phyloP scores from a whole-genome alignment of 2,329 filamentous ascomycete species.

The Microascus cirrosus region DNA sequence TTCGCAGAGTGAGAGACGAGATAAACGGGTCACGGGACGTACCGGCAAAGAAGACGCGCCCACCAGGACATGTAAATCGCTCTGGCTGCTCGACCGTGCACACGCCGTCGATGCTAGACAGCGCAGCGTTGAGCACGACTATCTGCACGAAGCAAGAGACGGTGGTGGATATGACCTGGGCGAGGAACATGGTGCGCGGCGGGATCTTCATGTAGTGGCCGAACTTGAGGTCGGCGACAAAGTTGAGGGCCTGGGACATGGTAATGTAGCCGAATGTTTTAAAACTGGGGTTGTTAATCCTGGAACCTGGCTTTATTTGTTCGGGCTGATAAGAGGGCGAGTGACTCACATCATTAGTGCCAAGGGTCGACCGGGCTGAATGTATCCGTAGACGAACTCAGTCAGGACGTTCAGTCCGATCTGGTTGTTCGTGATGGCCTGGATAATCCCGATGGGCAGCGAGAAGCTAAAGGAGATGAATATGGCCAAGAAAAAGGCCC shows the following conservation, averaged over 20 bases:
- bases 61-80: constrained; percentile 53
- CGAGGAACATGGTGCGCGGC: constrained; percentile 54
- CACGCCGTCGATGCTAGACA: constrained; percentile 49
- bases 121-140: constrained; percentile 49
- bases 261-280: constrained; percentile 54
- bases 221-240: constrained; percentile 56
- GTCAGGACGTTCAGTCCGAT: constrained; percentile 65
- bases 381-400: constrained; percentile 65
- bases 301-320: not conserved
- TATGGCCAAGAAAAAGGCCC: constrained; percentile 59
- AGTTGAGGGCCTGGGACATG: constrained; percentile 54
- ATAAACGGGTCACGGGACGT: too few relatives aligned
- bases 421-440: constrained; percentile 59
- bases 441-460: constrained; percentile 57
- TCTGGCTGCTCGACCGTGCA: constrained; percentile 47
- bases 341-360: constrained; percentile 52
- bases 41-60: constrained; percentile 53
- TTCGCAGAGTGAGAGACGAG: too few relatives aligned
- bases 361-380: constrained; percentile 60
- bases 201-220: constrained; percentile 67
- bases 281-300: constrained; percentile 28
- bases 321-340: not conserved
- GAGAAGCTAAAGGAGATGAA: constrained; percentile 52
- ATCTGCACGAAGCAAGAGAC: constrained; percentile 58
- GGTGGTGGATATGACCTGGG: constrained; percentile 54